A percentile compares a stretch with the other conserved stretches of the same genome.
These are phyloP conservation scores for Pinus tabuliformis DNA, from an alignment of 75 land plant genomes.

Conservation along the genomic window DNA sequence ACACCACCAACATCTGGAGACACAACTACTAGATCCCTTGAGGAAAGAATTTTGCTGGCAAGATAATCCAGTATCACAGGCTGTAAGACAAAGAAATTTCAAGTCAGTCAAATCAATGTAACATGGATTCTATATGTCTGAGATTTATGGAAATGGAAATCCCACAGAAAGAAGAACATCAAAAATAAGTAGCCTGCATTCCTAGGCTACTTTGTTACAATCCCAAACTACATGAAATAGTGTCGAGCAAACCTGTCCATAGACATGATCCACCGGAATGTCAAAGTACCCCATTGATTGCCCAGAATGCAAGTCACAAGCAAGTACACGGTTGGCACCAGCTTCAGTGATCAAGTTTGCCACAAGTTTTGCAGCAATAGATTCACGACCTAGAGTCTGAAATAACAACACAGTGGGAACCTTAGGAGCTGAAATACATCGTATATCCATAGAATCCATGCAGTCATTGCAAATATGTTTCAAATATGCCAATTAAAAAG, in stretches of 20 bases:
- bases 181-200: conserved; percentile 1
- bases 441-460: not conserved
- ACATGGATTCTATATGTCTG: not conserved
- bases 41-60: conserved; percentile 80
- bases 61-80: conserved; percentile 89
- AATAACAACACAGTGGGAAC: not conserved
- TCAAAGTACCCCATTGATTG: conserved; percentile 97
- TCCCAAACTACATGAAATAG: not conserved
- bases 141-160: not conserved
- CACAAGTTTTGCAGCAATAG: conserved; percentile 88
- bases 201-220: not conserved
- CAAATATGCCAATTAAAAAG: too few relatives aligned
- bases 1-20: conserved; percentile 97
- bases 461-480: too few relatives aligned
- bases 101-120: conserved; percentile 6
- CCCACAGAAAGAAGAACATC: not conserved
- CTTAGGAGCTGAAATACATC: not conserved
- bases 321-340: conserved; percentile 82
- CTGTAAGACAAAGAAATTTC: conserved; percentile 20
- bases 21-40: conserved; percentile 84
- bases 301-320: conserved; percentile 95
- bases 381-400: conserved; percentile 89
- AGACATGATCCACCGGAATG: conserved; percentile 89
- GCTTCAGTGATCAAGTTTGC: conserved; percentile 85
- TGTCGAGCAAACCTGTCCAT: conserved; percentile 55